Base-by-base conservation (phyloP, 2,329 filamentous ascomycete genomes). In the Raffaelea arxii region DNA sequence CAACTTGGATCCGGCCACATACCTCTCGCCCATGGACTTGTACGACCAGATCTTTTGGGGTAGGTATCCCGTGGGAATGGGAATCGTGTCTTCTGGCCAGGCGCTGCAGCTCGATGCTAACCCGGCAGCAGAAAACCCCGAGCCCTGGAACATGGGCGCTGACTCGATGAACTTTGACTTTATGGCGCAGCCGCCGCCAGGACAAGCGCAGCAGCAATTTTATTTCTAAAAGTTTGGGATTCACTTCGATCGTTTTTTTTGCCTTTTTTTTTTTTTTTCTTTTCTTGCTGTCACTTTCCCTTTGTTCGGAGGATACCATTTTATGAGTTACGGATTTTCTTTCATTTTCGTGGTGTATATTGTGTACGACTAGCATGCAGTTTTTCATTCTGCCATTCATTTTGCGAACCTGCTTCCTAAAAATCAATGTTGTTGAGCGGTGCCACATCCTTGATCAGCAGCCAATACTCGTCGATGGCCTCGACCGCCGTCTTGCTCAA, bases 31-130 rank as follows among this genome's bases (percentile, higher is more conserved):
- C 1, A 78, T 83, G 77, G 79, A 83, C 50, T 63, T 83, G 1
- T 83, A 81, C 57, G 78, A 82, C 55, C 80, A 77, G 4, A 83
- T 83, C 40, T 82, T 81, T 65, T 81, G 77, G 71, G 78, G 78
- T 81, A 62, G 59, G 75, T 38, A n/a, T n/a, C n/a, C n/a, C n/a
- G n/a, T n/a, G n/a, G n/a, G n/a, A n/a, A n/a, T n/a, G n/a, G n/a
- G n/a, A n/a, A n/a, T n/a, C n/a, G n/a, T n/a, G n/a, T n/a, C n/a
- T n/a, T n/a, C n/a, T n/a, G n/a, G n/a, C n/a, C n/a, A n/a, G n/a
- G n/a, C n/a, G n/a, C n/a, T n/a, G n/a, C n/a, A n/a, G n/a, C 4
- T n/a, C 24, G 16, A 23, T 23, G 35, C 47, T 55, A 19, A 55
- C 43, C 10, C 6, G 35, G 2, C 3, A 36, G 32, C 50, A 78